These are phyloP conservation scores for Yamadazyma takamatsuzukensis DNA, from an alignment of 805 yeast genomes.

Conservation along the genomic window DNA sequence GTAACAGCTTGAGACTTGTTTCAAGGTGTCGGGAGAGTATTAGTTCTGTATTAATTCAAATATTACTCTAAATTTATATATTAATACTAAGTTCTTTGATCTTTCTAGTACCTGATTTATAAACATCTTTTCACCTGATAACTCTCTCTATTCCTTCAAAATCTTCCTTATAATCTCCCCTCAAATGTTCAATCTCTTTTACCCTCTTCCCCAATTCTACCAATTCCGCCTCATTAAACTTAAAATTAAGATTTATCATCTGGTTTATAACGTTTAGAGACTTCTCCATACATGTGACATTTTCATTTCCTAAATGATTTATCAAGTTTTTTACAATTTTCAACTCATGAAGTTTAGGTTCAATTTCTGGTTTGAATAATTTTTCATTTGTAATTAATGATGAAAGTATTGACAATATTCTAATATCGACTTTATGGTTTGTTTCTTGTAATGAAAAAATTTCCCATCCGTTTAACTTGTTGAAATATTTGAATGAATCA, in stretches of 20 bases:
- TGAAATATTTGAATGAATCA: conserved; percentile 54
- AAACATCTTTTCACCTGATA: conserved; percentile 6
- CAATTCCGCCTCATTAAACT: conserved; percentile 44
- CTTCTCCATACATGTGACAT: conserved; percentile 55
- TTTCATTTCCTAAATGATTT: conserved; percentile 27
- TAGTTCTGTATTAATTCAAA: too few species aligned
- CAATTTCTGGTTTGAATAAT: conserved; percentile 36
- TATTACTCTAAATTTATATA: too few species aligned
- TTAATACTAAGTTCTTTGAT: too few species aligned
- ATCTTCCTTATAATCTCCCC: conserved; percentile 53
- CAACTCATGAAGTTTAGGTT: conserved; percentile 34
- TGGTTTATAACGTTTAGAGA: conserved; percentile 48
- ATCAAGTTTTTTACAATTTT: conserved; percentile 32
- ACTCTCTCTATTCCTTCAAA: conserved; percentile 47
- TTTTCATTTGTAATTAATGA: conserved; percentile 52
- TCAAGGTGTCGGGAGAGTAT: too few species aligned
- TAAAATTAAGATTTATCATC: conserved; percentile 39
- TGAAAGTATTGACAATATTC: conserved; percentile 56
- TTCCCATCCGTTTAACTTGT: conserved; percentile 59
- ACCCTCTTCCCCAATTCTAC: conserved; percentile 32
- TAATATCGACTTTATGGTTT: conserved; percentile 44
- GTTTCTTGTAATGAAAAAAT: conserved; percentile 17
- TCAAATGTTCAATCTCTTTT: conserved; percentile 33
- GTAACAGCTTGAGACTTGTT: too few species aligned
- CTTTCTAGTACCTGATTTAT: too few species aligned